Evolutionary conservation across 495 filamentous ascomycete species (phyloP).

Genomic region (Paragyromitra xinjiangensis): DNA sequence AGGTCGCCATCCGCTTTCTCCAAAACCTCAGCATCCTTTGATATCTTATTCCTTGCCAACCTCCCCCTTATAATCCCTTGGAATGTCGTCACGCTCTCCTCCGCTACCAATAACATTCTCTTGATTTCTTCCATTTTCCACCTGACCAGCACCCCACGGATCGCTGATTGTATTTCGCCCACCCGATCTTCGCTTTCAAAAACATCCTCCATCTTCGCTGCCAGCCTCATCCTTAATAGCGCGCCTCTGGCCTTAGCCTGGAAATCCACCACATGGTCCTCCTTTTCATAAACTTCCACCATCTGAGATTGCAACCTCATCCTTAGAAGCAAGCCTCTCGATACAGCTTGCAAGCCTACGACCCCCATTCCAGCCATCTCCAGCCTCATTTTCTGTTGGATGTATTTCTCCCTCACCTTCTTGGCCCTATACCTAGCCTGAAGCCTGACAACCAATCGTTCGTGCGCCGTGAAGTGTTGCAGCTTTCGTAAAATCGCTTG

Average conservation of each 20-base stretch:
- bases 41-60: slow-evolving; percentile 58
- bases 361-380: slow-evolving; percentile 67
- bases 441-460: slow-evolving; percentile 76
- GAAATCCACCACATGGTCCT: slow-evolving; percentile 61
- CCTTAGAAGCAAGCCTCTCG: slow-evolving; percentile 68
- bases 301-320: slow-evolving; percentile 65
- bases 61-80: slow-evolving; percentile 55
- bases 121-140: slow-evolving; percentile 37
- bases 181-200: slow-evolving; percentile 51
- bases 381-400: slow-evolving; percentile 70
- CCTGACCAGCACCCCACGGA: slow-evolving; percentile 59
- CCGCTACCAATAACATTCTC: slow-evolving; percentile 33
- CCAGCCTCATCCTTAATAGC: slow-evolving; percentile 64
- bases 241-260: slow-evolving; percentile 75
- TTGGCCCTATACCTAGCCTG: slow-evolving; percentile 83
- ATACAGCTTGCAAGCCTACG: slow-evolving; percentile 76
- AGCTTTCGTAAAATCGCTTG: slow-evolving; percentile 69
- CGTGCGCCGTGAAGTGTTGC: slow-evolving; percentile 73
- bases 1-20: slow-evolving; percentile 57
- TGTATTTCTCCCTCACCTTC: slow-evolving; percentile 75
- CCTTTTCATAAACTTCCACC: slow-evolving; percentile 60
- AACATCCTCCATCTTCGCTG: slow-evolving; percentile 65
- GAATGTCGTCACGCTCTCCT: slow-evolving; percentile 42
- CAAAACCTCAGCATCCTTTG: slow-evolving; percentile 59
- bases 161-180: slow-evolving; percentile 46